Percentiles rank a stretch among this genome's conserved stretches.
Evolutionary conservation across 1,139 yeast genomes (phyloP).

Genomic region (Pichia sp.): DNA sequence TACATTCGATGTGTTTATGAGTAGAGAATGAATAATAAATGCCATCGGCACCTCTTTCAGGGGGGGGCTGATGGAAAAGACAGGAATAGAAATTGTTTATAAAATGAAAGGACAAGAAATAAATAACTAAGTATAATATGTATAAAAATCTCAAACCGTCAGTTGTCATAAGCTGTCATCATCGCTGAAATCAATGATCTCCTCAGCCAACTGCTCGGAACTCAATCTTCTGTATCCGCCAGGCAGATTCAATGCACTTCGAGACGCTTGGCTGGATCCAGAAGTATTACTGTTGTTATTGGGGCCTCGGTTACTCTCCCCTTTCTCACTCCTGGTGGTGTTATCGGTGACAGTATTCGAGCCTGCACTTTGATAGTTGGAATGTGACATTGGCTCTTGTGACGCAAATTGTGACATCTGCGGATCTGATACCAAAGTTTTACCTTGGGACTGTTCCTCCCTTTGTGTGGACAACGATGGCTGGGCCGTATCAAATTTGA

Average conservation of each 20-base stretch:
- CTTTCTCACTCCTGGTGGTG: not conserved
- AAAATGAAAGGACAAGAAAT: not conserved
- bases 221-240: conserved; percentile 15
- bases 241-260: conserved; percentile 3
- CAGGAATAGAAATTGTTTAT: not conserved
- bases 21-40: not conserved
- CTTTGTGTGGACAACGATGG: not conserved
- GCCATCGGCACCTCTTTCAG: not conserved
- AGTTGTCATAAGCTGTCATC: conserved; percentile 10
- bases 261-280: not conserved
- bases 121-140: not conserved
- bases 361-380: no score
- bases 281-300: not conserved
- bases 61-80: no score
- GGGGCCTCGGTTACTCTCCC: not conserved
- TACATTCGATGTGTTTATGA: conserved; percentile 17
- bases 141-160: not conserved
- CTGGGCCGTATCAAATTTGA: conserved; percentile 6
- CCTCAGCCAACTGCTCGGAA: conserved; percentile 23
- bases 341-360: not conserved
- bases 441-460: not conserved
- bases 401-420: not conserved
- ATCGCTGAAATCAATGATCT: conserved; percentile 25
- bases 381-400: not conserved
- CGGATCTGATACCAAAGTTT: not conserved